Conservation (phyloP, 2,329 filamentous ascomycete species). For the Cercospora sp. region DNA sequence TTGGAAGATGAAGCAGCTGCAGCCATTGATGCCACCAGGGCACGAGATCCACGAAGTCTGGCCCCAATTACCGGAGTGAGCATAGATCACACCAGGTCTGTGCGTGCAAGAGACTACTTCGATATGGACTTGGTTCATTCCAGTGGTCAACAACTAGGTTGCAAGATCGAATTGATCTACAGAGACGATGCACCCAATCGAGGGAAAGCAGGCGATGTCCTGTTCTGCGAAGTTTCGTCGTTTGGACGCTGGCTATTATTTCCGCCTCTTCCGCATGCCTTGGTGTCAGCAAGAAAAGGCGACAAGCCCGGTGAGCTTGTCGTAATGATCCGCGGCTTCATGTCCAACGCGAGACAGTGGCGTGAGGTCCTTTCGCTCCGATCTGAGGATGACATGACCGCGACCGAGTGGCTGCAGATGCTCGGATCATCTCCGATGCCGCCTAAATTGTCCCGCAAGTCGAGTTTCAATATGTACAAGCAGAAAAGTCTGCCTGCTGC, state of each 20-base stretch:
- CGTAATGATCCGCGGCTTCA: slow-evolving; percentile 78
- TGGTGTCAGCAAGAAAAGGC: slow-evolving; percentile 77
- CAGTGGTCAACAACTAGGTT: slow-evolving; percentile 84
- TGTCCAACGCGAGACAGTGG: slow-evolving; percentile 67
- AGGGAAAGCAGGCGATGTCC: slow-evolving; percentile 73
- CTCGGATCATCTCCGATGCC: slow-evolving; percentile 67
- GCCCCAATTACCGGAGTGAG: slow-evolving; percentile 67
- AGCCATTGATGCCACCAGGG: slow-evolving; percentile 76
- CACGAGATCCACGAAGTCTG: slow-evolving; percentile 76
- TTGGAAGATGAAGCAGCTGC: slow-evolving; percentile 84
- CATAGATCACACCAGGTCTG: slow-evolving; percentile 76
- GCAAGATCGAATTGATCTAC: slow-evolving; percentile 81
- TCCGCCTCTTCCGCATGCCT: slow-evolving; percentile 72
- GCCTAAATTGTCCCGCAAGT: slow-evolving; percentile 52
- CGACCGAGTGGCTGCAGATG: slow-evolving; percentile 84
- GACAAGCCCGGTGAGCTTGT: slow-evolving; percentile 72
- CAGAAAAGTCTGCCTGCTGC: slow-evolving; percentile 19
- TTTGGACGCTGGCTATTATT: slow-evolving; percentile 82
- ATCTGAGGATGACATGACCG: slow-evolving; percentile 73
- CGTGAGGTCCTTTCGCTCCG: slow-evolving; percentile 78
- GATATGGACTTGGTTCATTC: slow-evolving; percentile 82
- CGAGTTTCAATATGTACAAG: slow-evolving; percentile 50
- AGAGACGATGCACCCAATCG: slow-evolving; percentile 73
- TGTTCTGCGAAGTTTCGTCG: slow-evolving; percentile 85
- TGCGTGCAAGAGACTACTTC: slow-evolving; percentile 87